Percentiles rank a stretch among this genome's conserved stretches.
phyloP scores from a whole-genome alignment of 305 asterid genomes.

The Euphrasia arctica region DNA sequence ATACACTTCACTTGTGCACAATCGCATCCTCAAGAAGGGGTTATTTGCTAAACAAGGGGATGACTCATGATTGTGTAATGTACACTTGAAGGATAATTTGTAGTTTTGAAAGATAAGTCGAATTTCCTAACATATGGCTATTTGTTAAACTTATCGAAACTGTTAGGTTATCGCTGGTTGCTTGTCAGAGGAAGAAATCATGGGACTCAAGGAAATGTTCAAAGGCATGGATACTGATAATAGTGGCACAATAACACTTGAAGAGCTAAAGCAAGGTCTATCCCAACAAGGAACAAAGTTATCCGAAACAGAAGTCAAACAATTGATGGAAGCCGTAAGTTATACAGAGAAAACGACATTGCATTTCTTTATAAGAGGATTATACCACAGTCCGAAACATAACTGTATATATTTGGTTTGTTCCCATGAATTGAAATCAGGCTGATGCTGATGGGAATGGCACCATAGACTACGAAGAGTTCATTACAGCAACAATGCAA shows the following conservation, averaged over 20 bases:
- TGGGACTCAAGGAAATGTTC: constrained; percentile 94
- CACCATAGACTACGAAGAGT: constrained; percentile 91
- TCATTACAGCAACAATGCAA: constrained; percentile 97
- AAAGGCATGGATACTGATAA: constrained; percentile 79
- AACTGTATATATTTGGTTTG: not conserved
- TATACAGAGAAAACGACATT: not conserved
- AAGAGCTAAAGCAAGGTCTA: constrained; percentile 87
- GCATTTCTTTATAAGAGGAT: not conserved
- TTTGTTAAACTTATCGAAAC: constrained; percentile 27
- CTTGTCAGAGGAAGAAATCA: constrained; percentile 91
- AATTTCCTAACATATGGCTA: not conserved
- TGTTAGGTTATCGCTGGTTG: constrained; percentile 86
- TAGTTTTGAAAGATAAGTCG: not conserved
- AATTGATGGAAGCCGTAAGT: constrained; percentile 95
- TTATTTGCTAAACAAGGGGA: not conserved
- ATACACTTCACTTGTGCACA: not conserved
- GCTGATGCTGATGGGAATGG: constrained; percentile 99
- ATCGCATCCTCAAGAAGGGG: not conserved
- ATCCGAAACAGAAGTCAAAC: constrained; percentile 88
- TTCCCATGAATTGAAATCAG: constrained; percentile 27
- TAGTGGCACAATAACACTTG: constrained; percentile 91
- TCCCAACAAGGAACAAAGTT: constrained; percentile 83
- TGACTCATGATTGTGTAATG: not conserved
- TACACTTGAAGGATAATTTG: not conserved
- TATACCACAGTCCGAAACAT: not conserved